Evolutionary conservation across 805 yeast species (phyloP).

Genomic region (Candida ficus): DNA sequence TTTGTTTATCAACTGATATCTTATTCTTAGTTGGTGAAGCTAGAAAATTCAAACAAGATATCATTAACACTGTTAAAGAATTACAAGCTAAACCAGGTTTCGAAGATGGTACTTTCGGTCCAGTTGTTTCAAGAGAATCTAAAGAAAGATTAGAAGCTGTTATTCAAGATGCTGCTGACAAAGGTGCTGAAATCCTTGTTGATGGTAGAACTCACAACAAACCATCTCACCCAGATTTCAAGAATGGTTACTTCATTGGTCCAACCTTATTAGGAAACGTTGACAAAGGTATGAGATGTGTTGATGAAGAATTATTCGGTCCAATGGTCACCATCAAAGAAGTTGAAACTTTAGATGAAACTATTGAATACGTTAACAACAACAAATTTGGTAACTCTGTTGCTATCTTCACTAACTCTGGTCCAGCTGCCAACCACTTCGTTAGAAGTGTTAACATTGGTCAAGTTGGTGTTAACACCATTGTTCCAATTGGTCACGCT

Average conservation of each 20-base stretch:
- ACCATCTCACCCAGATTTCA: conserved; percentile 33
- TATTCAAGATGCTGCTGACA: conserved; percentile 50
- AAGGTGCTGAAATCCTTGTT: conserved; percentile 57
- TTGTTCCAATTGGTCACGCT: conserved; percentile 78
- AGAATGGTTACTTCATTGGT: conserved; percentile 65
- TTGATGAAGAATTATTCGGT: conserved; percentile 74
- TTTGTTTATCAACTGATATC: conserved; percentile 76
- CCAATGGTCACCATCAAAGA: conserved; percentile 64
- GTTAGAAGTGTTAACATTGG: conserved; percentile 63
- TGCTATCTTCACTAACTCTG: conserved; percentile 64
- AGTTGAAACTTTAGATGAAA: conserved; percentile 62
- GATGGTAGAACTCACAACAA: conserved; percentile 48
- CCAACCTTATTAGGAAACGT: conserved; percentile 61
- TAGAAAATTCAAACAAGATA: conserved; percentile 56
- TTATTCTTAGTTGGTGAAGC: conserved; percentile 65
- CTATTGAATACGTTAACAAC: conserved; percentile 56
- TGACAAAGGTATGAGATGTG: conserved; percentile 65
- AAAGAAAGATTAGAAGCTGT: conserved; percentile 50
- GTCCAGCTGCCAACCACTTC: conserved; percentile 64
- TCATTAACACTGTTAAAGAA: conserved; percentile 49
- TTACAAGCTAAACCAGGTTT: conserved; percentile 66
- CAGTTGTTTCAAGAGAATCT: conserved; percentile 60
- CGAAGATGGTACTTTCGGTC: conserved; percentile 62
- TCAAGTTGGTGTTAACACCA: conserved; percentile 75
- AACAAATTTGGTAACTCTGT: conserved; percentile 67